Evolutionary conservation across 768 basidiomycete genomes (phyloP), one percentile per base, ranked within the genome.

Genomic region (Daedaleopsis sinensis): DNA sequence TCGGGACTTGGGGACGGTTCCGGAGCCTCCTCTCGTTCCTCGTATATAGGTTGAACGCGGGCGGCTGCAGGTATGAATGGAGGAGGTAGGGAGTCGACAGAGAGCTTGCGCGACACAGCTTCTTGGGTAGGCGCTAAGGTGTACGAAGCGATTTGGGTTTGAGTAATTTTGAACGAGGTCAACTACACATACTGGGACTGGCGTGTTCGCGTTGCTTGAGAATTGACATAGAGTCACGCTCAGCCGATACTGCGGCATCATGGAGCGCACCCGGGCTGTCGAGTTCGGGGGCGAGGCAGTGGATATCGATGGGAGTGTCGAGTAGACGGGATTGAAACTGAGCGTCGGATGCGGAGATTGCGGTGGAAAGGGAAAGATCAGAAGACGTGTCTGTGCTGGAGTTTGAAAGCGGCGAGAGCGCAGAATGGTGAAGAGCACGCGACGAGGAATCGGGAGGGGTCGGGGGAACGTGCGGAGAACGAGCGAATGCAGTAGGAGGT

Each of bases 271-370:
- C 24, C 24, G 64, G 57, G n/a, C 60, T 62, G 27, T 55, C 44
- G 15, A 57, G 43, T 18, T 57, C 57, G 16, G 65, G 46, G 16
- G 61, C 51, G 15, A 66, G 59, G 19, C 24, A 48, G 27, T 66
- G 65, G 3, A 66, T 58, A 43, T 66, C 62, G 37, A 63, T 66
- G 50, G 65, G 65, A 5, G 62, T 62, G 53, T 66, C 65, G 39
- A 61, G n/a, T 1, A 66, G 35, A 23, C 62, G 65, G 15, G 62
- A 58, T 27, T 66, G 65, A 23, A 66, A 63, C 21, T 66, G 61
- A 16, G 65, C 51, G 11, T 55, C 62, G 15, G 62, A 42, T n/a
- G 58, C 58, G 7, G 65, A 66, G 53, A 66, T 54, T 5, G 56
- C 51, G 19, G 65, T 46, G 1, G 62, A 58, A 15, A 62, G 50